Evolutionary conservation across 2,329 filamentous ascomycete species (phyloP), one percentile per base, ranked within the genome.

Genomic region (Nemania serpens): DNA sequence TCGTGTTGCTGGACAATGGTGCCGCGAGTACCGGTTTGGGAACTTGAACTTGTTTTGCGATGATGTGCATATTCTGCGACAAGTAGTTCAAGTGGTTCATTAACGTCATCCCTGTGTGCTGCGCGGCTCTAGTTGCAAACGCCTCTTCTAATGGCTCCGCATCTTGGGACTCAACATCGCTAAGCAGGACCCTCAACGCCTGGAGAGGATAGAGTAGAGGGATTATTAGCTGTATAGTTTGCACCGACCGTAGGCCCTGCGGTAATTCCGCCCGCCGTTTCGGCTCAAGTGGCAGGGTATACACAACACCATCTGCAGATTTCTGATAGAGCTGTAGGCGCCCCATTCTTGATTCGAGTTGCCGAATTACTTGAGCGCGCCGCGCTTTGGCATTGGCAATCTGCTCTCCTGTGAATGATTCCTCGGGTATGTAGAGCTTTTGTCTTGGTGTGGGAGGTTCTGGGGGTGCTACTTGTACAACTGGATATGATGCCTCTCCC

Each of bases 41-140:
- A 5, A 66, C 65, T 41, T 79, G 66, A 2, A 77, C 78, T 51
- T 86, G 82, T 69, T 84, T 88, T 13, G 86, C 87, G 69, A 94
- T 78, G 2, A 77, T 75, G 69, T 91, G 86, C 64, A 93, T 82
- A 68, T 91, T 91, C 71, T 89, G 86, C 2, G 86, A 81, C 7
- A 94, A 77, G 69, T 88, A 91, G 71, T 94, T 94, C 67, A 94
- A 74, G 67, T 91, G 89, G 60, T 85, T 88, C 77, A 90, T 89
- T 57, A 95, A 75, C 10, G 83, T 88, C 77, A 88, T 80, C 43
- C 87, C 80, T 41, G 78, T 80, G 67, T 86, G 82, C 54, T 85
- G 79, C 25, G 75, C 75, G 15, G 84, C 82, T 73, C 83, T 87
- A 59, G 83, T 75, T 6, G 81, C 77, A 68, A 94, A 95, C 0